Conservation (phyloP, 1,284 basidiomycete species). For the Termitomyces sp. region DNA sequence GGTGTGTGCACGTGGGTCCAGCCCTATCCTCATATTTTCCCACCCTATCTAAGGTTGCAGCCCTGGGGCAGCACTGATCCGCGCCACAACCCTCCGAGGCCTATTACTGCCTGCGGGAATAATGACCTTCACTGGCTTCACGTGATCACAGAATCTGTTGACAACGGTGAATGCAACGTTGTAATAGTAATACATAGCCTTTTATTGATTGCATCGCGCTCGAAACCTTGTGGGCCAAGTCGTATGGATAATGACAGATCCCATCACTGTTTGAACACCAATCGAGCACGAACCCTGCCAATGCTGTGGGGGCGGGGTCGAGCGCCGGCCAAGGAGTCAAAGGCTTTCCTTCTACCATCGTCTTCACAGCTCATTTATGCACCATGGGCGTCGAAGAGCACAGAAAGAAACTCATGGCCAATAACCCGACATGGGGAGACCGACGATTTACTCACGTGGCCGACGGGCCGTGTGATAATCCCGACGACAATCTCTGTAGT, state of each 20-base stretch:
- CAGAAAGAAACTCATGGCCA: slow-evolving; percentile 18
- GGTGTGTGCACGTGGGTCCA: too few species aligned
- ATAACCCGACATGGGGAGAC: slow-evolving; percentile 20
- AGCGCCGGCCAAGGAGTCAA: neutral
- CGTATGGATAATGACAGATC: neutral
- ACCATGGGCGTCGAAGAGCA: slow-evolving; percentile 17
- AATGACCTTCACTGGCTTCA: neutral
- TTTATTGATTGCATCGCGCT: too few species aligned
- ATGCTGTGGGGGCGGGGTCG: neutral
- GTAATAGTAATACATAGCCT: too few species aligned
- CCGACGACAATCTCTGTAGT: neutral
- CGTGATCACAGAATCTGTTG: neutral
- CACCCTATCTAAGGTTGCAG: too few species aligned
- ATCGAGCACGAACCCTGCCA: neutral
- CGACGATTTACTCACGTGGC: slow-evolving; percentile 13
- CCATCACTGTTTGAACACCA: neutral
- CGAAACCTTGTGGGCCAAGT: too few species aligned
- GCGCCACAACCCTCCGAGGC: neutral
- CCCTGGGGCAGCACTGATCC: too few species aligned
- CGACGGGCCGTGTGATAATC: neutral
- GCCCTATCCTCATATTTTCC: neutral
- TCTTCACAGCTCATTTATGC: neutral
- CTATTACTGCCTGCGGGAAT: neutral
- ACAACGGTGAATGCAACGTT: too few species aligned
- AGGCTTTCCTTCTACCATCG: neutral